Conservation (phyloP, 129 eudicot species). For the Sambucus nigra region DNA sequence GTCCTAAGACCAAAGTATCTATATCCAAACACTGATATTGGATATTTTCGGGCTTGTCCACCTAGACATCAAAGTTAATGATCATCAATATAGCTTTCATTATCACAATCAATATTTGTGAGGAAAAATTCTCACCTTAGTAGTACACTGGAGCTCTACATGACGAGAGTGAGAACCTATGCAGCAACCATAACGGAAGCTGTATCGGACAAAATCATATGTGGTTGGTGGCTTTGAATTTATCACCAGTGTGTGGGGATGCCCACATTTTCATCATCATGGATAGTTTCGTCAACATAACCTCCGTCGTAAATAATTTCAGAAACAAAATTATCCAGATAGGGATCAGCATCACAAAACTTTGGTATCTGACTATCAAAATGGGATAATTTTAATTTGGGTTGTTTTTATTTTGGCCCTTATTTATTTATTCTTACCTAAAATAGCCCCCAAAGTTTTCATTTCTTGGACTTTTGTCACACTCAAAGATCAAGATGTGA, state of each 20-base stretch:
- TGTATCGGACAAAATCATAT: constrained; percentile 40
- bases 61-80: constrained; percentile 19
- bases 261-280: constrained; percentile 42
- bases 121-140: constrained; percentile 27
- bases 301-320: constrained; percentile 47
- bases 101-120: constrained; percentile 5
- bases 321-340: constrained; percentile 43
- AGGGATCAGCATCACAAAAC: constrained; percentile 46
- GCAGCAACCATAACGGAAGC: constrained; percentile 55
- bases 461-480: no score
- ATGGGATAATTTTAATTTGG: no score
- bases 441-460: no score
- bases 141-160: constrained; percentile 28
- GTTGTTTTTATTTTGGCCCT: no score
- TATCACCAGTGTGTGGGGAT: constrained; percentile 42
- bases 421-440: no score
- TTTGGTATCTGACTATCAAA: constrained; percentile 38
- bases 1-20: constrained; percentile 2
- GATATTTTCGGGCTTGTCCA: constrained; percentile 17
- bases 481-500: no score
- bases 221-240: constrained; percentile 23
- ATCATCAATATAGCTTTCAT: background rate
- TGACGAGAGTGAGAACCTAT: constrained; percentile 45
- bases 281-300: constrained; percentile 43
- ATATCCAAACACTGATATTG: constrained; percentile 11